phyloP scores from a whole-genome alignment of 2,329 filamentous ascomycete genomes.

The Ustulina deusta region DNA sequence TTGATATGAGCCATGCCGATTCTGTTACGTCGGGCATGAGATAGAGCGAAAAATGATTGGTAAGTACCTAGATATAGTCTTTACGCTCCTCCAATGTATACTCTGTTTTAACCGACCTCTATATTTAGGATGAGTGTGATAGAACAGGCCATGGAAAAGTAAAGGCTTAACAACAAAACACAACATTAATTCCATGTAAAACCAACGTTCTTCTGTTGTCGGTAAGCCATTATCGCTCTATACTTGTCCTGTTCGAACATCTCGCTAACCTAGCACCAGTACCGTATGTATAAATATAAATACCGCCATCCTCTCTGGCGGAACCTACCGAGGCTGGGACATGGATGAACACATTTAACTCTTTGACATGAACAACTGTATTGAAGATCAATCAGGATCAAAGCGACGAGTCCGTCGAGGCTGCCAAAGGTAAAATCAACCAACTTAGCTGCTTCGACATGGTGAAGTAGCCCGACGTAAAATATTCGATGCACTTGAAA shows the following conservation, averaged over 20 bases:
- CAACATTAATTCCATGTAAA: no score
- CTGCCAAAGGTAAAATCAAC: not conserved
- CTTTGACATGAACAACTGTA: not conserved
- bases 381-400: not conserved
- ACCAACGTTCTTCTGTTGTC: no score
- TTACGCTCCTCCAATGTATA: not conserved
- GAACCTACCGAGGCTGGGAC: not conserved
- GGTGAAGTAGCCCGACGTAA: not conserved
- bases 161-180: no score
- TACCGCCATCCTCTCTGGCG: no score
- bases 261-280: not conserved
- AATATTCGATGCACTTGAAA: not conserved
- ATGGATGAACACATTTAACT: not conserved
- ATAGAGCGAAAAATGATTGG: not conserved
- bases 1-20: not conserved
- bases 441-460: not conserved
- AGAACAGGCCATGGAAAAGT: not conserved
- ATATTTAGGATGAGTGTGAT: not conserved
- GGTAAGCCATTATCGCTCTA: not conserved
- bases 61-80: no score
- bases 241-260: not conserved
- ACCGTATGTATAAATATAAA: not conserved
- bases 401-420: not conserved
- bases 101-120: not conserved
- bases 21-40: not conserved